Evolutionary conservation across 106 monocot species (phyloP), one percentile per base, ranked within the genome.

Genomic region (Dendrobium huoshanense): DNA sequence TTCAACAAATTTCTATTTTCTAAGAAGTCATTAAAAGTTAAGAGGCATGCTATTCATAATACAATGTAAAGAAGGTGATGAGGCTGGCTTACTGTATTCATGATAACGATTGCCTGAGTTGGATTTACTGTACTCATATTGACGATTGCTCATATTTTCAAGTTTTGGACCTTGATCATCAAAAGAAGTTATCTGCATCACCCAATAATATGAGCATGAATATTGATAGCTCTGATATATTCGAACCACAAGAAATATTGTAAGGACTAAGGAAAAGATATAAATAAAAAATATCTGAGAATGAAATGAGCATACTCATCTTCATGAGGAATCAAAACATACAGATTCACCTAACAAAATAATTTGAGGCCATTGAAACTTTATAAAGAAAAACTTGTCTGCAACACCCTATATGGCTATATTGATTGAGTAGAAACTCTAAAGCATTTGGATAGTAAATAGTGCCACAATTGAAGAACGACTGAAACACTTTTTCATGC

Each of bases 121-220:
- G 41, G 74, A 74, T 74, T 74, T 74, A 44, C 74, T 74, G 29
- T 73, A 73, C 41, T 73, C 73, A 41, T 73, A 41, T 1, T 74
- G 20, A 44, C 74, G 74, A 44, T 74, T 74, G 74, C 74, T 74
- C 74, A 74, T 74, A 18, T 74, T 74, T 41, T 6, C 43, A 74
- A 44, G 20, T 74, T n/a, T 74, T 42, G 41, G 19, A 74, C 74
- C 20, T 44, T 74, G 74, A 74, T 41, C 74, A 41, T 74, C 74
- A 41, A 74, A 44, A 41, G 42, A 43, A 16, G 4, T 17, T 70
- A 37, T 74, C 74, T 42, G 43, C 44, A 74, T 74, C 16, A 43
- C 70, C 18, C 9, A 43, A 43, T 61, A 61, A 22, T 7, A 44
- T n/a, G 8, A 44, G 7, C 27, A 33, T 37, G 20, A 74, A 43